phyloP scores from a whole-genome alignment of 371 early-diverging fungal species.

The Actinomortierella ambigua region DNA sequence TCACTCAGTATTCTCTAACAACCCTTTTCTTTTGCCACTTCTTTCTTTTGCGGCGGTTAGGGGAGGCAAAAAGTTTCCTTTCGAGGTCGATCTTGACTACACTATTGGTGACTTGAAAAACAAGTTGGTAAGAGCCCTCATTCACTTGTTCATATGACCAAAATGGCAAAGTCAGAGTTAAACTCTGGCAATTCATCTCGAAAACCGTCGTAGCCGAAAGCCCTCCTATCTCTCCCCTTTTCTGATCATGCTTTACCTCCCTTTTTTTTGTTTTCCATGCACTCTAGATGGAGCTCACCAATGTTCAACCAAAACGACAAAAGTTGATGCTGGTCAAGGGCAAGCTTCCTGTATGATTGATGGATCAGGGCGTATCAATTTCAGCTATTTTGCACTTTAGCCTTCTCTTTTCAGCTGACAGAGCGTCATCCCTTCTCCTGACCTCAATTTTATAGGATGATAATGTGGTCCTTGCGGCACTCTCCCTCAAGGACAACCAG shows the following conservation, averaged over 20 bases:
- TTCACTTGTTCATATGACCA: too few species aligned
- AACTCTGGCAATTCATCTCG: too few species aligned
- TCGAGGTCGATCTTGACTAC: conserved; percentile 37
- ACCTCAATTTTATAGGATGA: conserved; percentile 42
- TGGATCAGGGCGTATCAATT: too few species aligned
- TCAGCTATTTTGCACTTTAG: too few species aligned
- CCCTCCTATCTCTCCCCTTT: too few species aligned
- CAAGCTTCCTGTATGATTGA: conserved; percentile 54
- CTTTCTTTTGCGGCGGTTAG: conserved; percentile 2
- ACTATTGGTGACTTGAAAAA: conserved; percentile 44
- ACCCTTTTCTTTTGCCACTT: neutral
- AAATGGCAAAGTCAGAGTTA: neutral
- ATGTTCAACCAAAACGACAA: conserved; percentile 59
- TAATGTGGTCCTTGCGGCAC: conserved; percentile 43
- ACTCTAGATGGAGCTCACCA: conserved; percentile 51
- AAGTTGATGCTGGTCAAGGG: conserved; percentile 66
- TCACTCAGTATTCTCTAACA: neutral
- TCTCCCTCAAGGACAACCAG: conserved; percentile 50
- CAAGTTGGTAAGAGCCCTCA: conserved; percentile 25
- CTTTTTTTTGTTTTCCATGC: neutral
- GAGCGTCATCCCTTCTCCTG: too few species aligned
- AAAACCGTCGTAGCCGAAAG: too few species aligned
- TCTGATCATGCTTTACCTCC: neutral
- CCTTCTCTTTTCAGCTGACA: too few species aligned
- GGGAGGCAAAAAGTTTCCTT: conserved; percentile 43